A percentile compares a stretch with the other conserved stretches of the same genome.
Conservation (phyloP, 2,329 filamentous ascomycete species). For the Curvularia spicifera region DNA sequence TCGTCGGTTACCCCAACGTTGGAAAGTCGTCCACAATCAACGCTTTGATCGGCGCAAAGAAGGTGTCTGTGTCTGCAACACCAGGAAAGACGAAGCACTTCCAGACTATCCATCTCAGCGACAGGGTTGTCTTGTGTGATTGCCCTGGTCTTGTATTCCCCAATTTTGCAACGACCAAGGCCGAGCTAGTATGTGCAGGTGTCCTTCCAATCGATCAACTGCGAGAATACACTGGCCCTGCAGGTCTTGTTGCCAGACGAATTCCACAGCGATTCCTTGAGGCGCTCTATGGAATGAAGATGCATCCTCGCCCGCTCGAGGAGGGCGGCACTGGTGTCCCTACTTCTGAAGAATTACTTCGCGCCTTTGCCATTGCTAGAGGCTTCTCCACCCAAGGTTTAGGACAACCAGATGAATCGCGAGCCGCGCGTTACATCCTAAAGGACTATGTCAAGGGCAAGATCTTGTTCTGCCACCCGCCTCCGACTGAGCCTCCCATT, state of each 20-base stretch:
- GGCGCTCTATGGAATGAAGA: conserved; percentile 91
- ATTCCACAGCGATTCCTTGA: conserved; percentile 90
- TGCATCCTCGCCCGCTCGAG: conserved; percentile 78
- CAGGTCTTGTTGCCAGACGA: conserved; percentile 78
- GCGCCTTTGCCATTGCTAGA: conserved; percentile 84
- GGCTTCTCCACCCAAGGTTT: conserved; percentile 90
- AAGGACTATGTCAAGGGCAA: conserved; percentile 99
- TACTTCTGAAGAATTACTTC: conserved; percentile 82
- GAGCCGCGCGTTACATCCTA: conserved; percentile 85
- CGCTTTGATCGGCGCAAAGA: conserved; percentile 96
- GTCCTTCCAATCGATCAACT: conserved; percentile 96
- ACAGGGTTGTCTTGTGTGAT: conserved; percentile 91
- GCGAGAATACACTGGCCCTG: conserved; percentile 88
- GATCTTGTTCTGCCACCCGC: conserved; percentile 88
- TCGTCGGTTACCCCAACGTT: conserved; percentile 98
- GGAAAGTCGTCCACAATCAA: conserved; percentile 99
- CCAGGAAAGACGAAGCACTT: conserved; percentile 99
- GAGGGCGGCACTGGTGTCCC: conserved; percentile 91
- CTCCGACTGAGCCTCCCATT: conserved; percentile 69
- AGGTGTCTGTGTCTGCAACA: conserved; percentile 96
- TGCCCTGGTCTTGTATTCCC: conserved; percentile 98
- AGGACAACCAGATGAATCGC: conserved; percentile 90
- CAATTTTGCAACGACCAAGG: conserved; percentile 96
- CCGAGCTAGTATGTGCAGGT: conserved; percentile 93
- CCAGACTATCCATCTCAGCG: conserved; percentile 93